These are phyloP conservation scores for Skeletonema potamos DNA, from an alignment of 108 stramenopile species.

Conservation along the genomic window DNA sequence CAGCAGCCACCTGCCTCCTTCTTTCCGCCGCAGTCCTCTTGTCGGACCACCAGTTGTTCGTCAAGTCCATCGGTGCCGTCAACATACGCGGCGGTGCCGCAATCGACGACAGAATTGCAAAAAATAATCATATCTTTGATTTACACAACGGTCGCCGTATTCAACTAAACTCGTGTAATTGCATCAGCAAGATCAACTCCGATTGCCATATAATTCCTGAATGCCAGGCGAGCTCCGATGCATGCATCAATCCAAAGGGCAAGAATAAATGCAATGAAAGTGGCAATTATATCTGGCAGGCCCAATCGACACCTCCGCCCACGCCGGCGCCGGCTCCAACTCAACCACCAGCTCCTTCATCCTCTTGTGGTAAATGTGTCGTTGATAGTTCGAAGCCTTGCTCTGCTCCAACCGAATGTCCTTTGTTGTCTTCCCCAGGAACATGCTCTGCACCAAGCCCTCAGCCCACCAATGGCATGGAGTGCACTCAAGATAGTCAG, in stretches of 20 bases:
- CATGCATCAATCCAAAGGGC: neutral
- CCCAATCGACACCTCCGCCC: neutral
- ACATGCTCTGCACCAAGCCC: neutral
- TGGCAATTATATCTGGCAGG: neutral
- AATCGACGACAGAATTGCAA: neutral
- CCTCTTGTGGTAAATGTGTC: neutral
- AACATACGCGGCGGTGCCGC: neutral
- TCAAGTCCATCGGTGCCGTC: neutral
- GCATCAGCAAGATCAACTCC: neutral
- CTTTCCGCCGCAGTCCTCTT: too few relatives aligned
- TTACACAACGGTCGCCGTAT: too few relatives aligned
- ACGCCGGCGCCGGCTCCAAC: neutral
- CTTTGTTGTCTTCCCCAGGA: neutral
- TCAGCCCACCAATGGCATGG: neutral
- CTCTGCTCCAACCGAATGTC: neutral
- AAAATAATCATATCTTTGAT: too few relatives aligned
- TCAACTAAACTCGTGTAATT: neutral
- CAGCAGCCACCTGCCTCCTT: too few relatives aligned
- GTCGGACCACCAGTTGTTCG: too few relatives aligned
- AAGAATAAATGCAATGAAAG: neutral
- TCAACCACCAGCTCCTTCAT: neutral
- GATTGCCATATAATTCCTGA: neutral
- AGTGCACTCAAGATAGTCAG: neutral
- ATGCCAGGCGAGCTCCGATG: neutral
- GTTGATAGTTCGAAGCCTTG: neutral